Percentiles rank a stretch among this genome's conserved stretches.
Evolutionary conservation across 139 green algal genomes (phyloP).

Genomic region (Zygnema cylindricum): DNA sequence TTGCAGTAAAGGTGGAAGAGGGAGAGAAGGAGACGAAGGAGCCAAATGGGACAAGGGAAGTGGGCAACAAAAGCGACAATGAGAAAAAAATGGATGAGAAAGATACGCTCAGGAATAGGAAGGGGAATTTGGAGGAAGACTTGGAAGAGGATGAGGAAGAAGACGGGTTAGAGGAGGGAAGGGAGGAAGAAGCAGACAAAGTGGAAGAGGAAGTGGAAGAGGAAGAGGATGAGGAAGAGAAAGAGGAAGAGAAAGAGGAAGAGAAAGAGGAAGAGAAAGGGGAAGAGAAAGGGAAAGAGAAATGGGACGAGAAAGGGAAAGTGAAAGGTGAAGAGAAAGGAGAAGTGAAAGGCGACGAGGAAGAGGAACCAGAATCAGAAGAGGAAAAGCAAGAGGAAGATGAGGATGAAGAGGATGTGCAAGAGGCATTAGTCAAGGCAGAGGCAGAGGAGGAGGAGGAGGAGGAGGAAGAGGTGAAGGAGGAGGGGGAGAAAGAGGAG

Average conservation of each 20-base stretch:
- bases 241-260: constrained; percentile 20
- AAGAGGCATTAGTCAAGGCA: background rate
- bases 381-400: background rate
- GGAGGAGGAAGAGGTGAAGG: background rate
- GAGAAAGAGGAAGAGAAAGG: background rate
- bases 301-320: background rate
- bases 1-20: background rate
- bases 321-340: background rate
- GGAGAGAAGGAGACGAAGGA: constrained; percentile 11
- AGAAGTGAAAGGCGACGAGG: background rate
- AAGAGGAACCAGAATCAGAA: background rate
- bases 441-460: background rate
- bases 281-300: background rate
- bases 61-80: background rate
- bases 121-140: background rate
- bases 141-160: constrained; percentile 9
- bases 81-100: background rate
- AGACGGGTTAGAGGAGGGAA: constrained; percentile 7
- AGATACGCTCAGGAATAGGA: background rate
- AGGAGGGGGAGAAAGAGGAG: background rate
- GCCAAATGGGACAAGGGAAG: background rate
- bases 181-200: background rate
- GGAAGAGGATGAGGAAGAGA: background rate
- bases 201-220: constrained; percentile 18
- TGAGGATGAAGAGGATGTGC: background rate